Evolutionary conservation across 1,284 basidiomycete species (phyloP).

Genomic region (Polyporus tsugae): DNA sequence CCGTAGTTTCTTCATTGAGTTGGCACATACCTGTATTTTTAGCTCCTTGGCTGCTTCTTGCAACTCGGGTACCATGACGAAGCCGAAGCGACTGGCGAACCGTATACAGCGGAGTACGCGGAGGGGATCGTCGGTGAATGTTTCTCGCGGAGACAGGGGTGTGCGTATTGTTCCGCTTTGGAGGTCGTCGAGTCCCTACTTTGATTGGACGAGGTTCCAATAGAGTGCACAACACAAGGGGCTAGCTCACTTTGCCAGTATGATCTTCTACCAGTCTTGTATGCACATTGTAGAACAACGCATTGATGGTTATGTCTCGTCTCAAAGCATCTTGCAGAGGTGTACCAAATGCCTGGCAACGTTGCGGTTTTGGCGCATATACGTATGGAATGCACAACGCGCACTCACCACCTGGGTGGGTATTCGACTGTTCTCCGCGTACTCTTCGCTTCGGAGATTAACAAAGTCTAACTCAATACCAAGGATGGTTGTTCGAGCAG

Average conservation of each 20-base stretch:
- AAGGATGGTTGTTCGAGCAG: conserved; percentile 88
- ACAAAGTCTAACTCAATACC: conserved; percentile 94
- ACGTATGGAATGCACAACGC: background rate
- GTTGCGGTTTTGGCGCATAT: conserved; percentile 2
- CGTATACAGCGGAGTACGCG: conserved; percentile 91
- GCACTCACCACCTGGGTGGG: conserved; percentile 83
- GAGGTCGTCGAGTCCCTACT: conserved; percentile 86
- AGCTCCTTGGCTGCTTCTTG: conserved; percentile 70
- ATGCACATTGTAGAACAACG: conserved; percentile 97
- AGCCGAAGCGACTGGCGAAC: conserved; percentile 92
- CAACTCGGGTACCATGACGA: conserved; percentile 81
- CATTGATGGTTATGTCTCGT: conserved; percentile 95
- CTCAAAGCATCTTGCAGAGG: conserved; percentile 92
- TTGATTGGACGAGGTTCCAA: conserved; percentile 13
- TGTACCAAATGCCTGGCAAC: conserved; percentile 85
- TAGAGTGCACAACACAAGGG: background rate
- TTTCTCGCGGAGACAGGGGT: conserved; percentile 86
- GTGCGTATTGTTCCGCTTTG: conserved; percentile 86
- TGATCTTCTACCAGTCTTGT: conserved; percentile 89
- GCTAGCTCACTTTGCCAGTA: conserved; percentile 71
- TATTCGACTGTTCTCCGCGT: conserved; percentile 88
- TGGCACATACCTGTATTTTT: conserved; percentile 69
- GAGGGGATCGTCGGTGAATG: conserved; percentile 95
- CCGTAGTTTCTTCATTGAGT: no score
- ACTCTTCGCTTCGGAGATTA: conserved; percentile 93